Conservation (phyloP, 192 early-diverging fungal genomes). For the Mortierella antarctica region DNA sequence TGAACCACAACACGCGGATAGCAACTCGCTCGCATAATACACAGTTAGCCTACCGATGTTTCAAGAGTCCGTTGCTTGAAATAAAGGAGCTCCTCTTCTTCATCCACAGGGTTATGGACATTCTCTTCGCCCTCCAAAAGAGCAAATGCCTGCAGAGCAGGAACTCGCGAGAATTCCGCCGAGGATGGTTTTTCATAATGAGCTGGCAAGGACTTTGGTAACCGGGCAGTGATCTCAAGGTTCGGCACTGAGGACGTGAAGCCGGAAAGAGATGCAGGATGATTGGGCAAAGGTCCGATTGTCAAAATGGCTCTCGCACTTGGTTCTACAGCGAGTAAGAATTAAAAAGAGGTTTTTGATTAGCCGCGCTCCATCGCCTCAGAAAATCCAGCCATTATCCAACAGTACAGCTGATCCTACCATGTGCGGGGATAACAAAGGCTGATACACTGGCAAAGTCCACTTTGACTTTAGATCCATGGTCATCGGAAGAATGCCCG, state of each 20-base stretch:
- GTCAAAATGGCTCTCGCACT: slow-evolving; percentile 36
- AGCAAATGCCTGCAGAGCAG: slow-evolving; percentile 55
- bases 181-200: slow-evolving; percentile 32
- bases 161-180: slow-evolving; percentile 40
- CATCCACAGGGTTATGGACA: slow-evolving; percentile 59
- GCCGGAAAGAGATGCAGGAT: slow-evolving; percentile 21
- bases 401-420: not conserved
- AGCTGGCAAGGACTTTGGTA: slow-evolving; percentile 20
- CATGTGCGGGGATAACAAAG: slow-evolving; percentile 36
- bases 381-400: not conserved
- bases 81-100: slow-evolving; percentile 63
- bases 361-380: slow-evolving; percentile 17
- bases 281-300: slow-evolving; percentile 26
- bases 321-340: slow-evolving; percentile 13
- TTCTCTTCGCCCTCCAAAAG: slow-evolving; percentile 61
- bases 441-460: slow-evolving; percentile 36
- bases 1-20: not conserved
- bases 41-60: slow-evolving; percentile 62
- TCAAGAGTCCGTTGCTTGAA: slow-evolving; percentile 68
- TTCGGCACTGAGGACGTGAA: slow-evolving; percentile 42
- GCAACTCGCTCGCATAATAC: slow-evolving; percentile 3
- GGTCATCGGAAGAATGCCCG: not conserved
- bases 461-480: slow-evolving; percentile 16
- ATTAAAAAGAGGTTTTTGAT: slow-evolving; percentile 39
- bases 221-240: slow-evolving; percentile 55